Evolutionary conservation across 257 asterid species (phyloP).

Genomic region (Fraxinus pennsylvanica): DNA sequence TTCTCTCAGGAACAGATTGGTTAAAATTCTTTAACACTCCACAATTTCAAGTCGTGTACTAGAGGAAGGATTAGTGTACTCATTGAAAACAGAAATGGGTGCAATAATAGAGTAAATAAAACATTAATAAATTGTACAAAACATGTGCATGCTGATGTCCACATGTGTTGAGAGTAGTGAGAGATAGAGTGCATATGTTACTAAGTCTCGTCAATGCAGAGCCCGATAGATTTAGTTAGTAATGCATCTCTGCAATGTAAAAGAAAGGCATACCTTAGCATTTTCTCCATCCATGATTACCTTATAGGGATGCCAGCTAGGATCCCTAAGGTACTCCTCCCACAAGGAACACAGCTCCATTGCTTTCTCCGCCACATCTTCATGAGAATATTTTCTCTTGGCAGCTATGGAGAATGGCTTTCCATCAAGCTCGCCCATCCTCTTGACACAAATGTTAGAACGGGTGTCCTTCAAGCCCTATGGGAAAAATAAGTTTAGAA

Average conservation of each 20-base stretch:
- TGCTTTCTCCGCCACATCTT: constrained; percentile 43
- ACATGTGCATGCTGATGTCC: not conserved
- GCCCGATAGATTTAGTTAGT: constrained; percentile 3
- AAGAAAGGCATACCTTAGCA: constrained; percentile 46
- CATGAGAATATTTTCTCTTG: constrained; percentile 37
- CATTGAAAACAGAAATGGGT: not conserved
- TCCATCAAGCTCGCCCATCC: constrained; percentile 66
- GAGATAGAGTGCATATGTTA: constrained; percentile 9
- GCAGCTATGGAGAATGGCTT: constrained; percentile 50
- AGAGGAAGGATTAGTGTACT: not conserved
- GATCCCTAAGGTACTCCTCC: constrained; percentile 71
- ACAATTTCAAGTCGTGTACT: not conserved
- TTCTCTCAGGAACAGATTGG: not conserved
- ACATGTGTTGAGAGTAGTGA: not conserved
- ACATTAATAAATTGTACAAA: not conserved
- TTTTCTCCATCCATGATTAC: constrained; percentile 51
- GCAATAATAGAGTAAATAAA: not conserved
- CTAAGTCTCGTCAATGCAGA: constrained; percentile 10
- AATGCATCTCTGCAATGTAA: not conserved
- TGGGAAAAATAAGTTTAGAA: not conserved
- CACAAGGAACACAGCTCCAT: constrained; percentile 46
- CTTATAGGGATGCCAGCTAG: constrained; percentile 80
- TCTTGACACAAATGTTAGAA: constrained; percentile 62
- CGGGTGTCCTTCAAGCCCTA: constrained; percentile 50
- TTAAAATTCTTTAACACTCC: not conserved